Percentiles rank a stretch among this genome's conserved stretches.
Evolutionary conservation across 805 yeast genomes (phyloP).

Genomic region (Isabelozyma pseudorhagii): DNA sequence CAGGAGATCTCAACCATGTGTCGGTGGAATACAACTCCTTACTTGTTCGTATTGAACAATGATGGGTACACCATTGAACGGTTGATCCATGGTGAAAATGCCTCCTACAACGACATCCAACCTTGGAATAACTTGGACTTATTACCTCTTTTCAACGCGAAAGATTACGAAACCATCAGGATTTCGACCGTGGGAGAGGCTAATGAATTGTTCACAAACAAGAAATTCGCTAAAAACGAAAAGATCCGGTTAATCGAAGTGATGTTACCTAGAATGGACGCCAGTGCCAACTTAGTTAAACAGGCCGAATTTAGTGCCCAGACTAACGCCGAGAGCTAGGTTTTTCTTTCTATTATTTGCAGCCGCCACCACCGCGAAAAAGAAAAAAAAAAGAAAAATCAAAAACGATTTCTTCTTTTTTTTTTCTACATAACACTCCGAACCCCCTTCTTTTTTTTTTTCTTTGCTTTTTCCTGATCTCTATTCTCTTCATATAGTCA

Average conservation of each 20-base stretch:
- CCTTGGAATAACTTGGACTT: constrained; percentile 63
- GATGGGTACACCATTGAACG: constrained; percentile 75
- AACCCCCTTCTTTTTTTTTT: background rate
- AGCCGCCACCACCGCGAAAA: no score
- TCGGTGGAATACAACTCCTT: constrained; percentile 65
- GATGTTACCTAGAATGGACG: constrained; percentile 68
- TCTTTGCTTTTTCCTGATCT: background rate
- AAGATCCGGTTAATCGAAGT: constrained; percentile 66
- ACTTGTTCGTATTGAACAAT: constrained; percentile 67
- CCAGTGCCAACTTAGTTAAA: constrained; percentile 55
- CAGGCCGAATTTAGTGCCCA: constrained; percentile 33
- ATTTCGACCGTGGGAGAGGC: constrained; percentile 59
- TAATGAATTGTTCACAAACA: constrained; percentile 45
- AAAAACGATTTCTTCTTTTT: no score
- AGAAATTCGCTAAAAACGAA: constrained; percentile 49
- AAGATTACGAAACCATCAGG: constrained; percentile 50
- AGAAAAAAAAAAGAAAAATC: no score
- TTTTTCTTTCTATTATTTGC: no score
- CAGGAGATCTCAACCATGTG: constrained; percentile 71
- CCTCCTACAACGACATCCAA: constrained; percentile 65
- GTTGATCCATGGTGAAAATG: constrained; percentile 66
- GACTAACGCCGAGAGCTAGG: constrained; percentile 14
- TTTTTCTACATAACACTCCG: background rate
- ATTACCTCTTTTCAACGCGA: constrained; percentile 59
- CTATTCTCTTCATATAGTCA: background rate